Base-by-base conservation (phyloP, 768 basidiomycete species). In the Clathrus columnatus region DNA sequence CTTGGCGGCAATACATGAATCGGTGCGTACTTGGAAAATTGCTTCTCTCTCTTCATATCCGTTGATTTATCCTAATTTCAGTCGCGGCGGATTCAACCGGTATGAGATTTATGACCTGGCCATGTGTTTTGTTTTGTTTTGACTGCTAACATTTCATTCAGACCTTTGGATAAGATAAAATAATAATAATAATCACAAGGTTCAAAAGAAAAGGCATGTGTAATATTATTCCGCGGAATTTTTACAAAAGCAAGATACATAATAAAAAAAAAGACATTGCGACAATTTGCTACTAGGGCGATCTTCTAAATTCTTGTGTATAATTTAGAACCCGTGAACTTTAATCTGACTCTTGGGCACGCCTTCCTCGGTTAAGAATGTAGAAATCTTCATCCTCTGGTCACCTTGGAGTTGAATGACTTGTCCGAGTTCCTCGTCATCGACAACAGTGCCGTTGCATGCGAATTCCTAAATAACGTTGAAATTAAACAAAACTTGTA, bases 1-100 rank as follows among this genome's bases (percentile, higher is more conserved):
- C 91, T 23, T 95, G 92, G 94, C 77, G 92, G 60, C 95, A 98
- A 70, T 99, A 99, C 69, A 99, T 99, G 95, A 97, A 97, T 68
- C 80, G 92, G 82, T 84, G 62, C 48, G 76, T 59, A n/a, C 11
- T 45, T 47, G 21, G 26, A 27, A 20, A 23, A 44, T 11, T 45
- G 29, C 53, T 18, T 28, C 36, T 50, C n/a, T 24, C 59, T 36
- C 7, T 44, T 57, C 48, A 51, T 44, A 59, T 26, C 62, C 24
- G 60, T 8, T n/a, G 26, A 45, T 47, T 53, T 60, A 48, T 42
- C 59, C 55, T 61, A 11, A 59, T 50, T 47, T 59, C 60, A 86
- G 88, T 50, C 85, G 86, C 59, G 90, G 91, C 60, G 88, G 89
- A 49, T 88, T 92, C 74, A 88, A 91, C 73, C 82, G 87, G 83